Base-by-base conservation (phyloP, 2,329 filamentous ascomycete genomes). In the Fusarium bactridioides region DNA sequence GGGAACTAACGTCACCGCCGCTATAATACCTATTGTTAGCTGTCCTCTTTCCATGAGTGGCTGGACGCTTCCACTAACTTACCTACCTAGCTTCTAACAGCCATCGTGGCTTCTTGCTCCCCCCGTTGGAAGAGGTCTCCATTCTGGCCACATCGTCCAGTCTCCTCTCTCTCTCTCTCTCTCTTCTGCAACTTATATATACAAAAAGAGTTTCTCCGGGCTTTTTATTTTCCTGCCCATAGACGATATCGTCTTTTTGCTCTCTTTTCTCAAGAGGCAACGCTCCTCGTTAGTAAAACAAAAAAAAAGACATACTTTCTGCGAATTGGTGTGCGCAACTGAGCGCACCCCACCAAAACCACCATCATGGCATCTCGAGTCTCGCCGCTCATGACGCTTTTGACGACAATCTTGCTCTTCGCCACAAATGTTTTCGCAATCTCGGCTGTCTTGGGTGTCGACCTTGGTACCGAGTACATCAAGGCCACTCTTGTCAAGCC, bases 401-500 rank as follows among this genome's bases (percentile, higher is more conserved):
- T 84, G 55, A 81, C 81, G 72, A 80, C 78, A 59, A 61, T 82
- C 59, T 78, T 83, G 57, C 73, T 83, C 55, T 74, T 83, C 43
- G 77, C 82, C n/a, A 72, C 79, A 51, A 79, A 88, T 73, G 87
- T 86, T 45, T 83, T 87, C 45, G 88, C 88, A 31, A 83, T 84
- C 55, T 85, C 94, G 13, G 94, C 94, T 59, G 95, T 98, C 23
- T 86, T 99, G 27, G 96, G 96, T 72, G 89, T 99, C 78, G 96
- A 99, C 83, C 87, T 99, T 61, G 96, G 96, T 75, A 98, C 96
- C 63, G 94, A 97, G 82, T 98, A 97, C 84, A 93, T 99, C 85
- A 99, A 98, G 86, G 95, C 95, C 33, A 91, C 93, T 19, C 89
- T 99, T 45, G 95, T 99, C 70, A 98, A 98, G 84, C 96, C 96